Base-by-base conservation (phyloP, 257 asterid genomes). In the Apocynum venetum region DNA sequence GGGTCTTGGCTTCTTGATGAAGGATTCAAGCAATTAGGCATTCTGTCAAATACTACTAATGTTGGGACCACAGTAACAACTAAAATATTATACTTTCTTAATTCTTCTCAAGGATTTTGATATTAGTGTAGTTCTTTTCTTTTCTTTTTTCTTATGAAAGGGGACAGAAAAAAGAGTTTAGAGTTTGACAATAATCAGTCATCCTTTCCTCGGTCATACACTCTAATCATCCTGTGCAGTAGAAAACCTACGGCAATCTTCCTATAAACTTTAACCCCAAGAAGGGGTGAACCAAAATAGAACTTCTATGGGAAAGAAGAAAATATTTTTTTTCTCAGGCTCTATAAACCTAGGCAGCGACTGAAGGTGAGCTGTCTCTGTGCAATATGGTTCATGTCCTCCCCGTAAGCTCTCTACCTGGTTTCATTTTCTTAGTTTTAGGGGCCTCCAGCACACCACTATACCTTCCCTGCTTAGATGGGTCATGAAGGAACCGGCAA, bases 401-500 rank as follows among this genome's bases (percentile, higher is more conserved):
- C 15, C 73, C 63, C 4, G 19, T 76, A 52, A 78, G 53, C 20
- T 48, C 56, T 63, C 55, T 68, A 51, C 8, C 75, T 46, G 75
- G 61, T 70, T 71, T 78, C 85, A 71, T 78, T 77, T 82, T 79
- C 84, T 86, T 84, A 59, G 78, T 17, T 63, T 61, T 69, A 17
- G 77, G 84, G 69, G 56, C 81, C 44, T 76, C 87, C 75, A 13
- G 43, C 20, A 51, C 66, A 41, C 74, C 76, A 74, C 53, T 68
- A 63, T 53, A 36, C 74, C 79, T 82, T 77, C 75, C 44, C 47
- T 43, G 79, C 25, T 72, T 40, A 40, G 80, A 57, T 56, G 52
- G 63, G 8, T 75, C 85, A 49, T 87, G 93, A 72, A 4, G 67
- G 84, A 53, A 85, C 9, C 25, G 76, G 76, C 89, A 86, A 44